A percentile compares a stretch with the other conserved stretches of the same genome.
phyloP scores from a whole-genome alignment of 768 basidiomycete genomes.

The Termitomyces sp. region DNA sequence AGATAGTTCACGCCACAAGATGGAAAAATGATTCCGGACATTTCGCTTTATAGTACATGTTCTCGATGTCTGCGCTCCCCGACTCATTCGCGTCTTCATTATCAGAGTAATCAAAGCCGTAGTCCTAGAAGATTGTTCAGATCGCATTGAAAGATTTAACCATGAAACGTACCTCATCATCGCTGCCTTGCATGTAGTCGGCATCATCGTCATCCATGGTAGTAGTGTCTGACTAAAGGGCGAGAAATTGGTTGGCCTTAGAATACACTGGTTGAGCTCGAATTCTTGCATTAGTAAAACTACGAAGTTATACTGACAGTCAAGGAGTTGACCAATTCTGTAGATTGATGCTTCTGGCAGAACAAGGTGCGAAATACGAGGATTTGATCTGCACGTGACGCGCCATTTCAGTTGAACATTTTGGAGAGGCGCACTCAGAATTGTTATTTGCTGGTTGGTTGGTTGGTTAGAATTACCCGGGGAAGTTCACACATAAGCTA shows the following conservation, averaged over 20 bases:
- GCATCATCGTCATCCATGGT: conserved; percentile 90
- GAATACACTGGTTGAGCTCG: conserved; percentile 1
- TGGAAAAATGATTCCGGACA: conserved; percentile 42
- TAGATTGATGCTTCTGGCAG: background rate
- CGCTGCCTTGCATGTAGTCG: conserved; percentile 88
- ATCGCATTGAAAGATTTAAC: conserved; percentile 1
- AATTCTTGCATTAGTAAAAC: background rate
- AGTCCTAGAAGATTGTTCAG: conserved; percentile 51
- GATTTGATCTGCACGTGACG: background rate
- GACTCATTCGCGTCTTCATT: conserved; percentile 77
- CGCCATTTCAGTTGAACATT: no score
- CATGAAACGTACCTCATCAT: conserved; percentile 59
- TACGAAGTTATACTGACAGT: background rate
- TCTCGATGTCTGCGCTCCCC: conserved; percentile 87
- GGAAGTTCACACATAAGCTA: no score
- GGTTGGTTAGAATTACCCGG: no score
- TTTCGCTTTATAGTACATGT: conserved; percentile 97
- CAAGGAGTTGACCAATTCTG: background rate
- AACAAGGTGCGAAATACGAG: background rate
- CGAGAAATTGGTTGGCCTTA: background rate
- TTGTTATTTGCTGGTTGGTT: no score
- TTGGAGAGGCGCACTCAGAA: no score
- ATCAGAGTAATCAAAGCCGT: conserved; percentile 96
- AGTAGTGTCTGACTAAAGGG: conserved; percentile 5
- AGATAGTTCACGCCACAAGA: conserved; percentile 1